Base-by-base conservation (phyloP, 2,329 filamentous ascomycete genomes). In the Epichloe elymi region DNA sequence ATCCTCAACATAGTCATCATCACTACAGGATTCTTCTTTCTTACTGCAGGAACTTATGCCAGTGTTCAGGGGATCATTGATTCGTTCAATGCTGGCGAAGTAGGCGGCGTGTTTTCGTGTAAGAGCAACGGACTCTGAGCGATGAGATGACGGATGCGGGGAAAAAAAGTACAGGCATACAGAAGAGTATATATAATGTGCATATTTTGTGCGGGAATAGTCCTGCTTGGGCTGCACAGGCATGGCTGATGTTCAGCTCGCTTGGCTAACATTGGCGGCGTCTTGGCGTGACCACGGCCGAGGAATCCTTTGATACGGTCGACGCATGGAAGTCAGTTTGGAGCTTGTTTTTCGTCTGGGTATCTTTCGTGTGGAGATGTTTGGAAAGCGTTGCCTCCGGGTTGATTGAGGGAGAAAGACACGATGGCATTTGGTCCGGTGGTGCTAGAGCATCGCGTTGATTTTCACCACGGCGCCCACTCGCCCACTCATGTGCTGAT, bases 1-100 rank as follows among this genome's bases (percentile, higher is more conserved):
- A 66, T 70, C 0, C 65, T 93, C 49, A 96, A 95, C 61, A 62
- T 88, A 15, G 58, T 80, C 55, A 79, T 95, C 53, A 89, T 93
- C 52, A 30, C 75, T 2, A 79, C 85, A 17, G 90, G 90, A 0
- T 49, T 94, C n/a, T 80, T 90, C 58, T 94, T 95, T 71, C 68
- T 96, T 46, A 82, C 76, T 0, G 86, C 76, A 1, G 90, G 90
- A 38, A 96, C 89, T 3, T 95, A 95, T 61, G 81, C 79, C 37
- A 83, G 79, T 53, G 82, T 89, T 0, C 77, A 87, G 65, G 81
- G 79, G 51, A 90, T 90, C 52, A 76, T 93, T 23, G 73, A 88
- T 53, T 82, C 83, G 19, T 95, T 91, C 61, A 63, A 75, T 35
- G 67, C 73, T 1, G 78, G 79, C 3, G 70, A 69, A 1, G 85